Evolutionary conservation across 1,284 basidiomycete species (phyloP).

Genomic region (Trichosporon sp.): DNA sequence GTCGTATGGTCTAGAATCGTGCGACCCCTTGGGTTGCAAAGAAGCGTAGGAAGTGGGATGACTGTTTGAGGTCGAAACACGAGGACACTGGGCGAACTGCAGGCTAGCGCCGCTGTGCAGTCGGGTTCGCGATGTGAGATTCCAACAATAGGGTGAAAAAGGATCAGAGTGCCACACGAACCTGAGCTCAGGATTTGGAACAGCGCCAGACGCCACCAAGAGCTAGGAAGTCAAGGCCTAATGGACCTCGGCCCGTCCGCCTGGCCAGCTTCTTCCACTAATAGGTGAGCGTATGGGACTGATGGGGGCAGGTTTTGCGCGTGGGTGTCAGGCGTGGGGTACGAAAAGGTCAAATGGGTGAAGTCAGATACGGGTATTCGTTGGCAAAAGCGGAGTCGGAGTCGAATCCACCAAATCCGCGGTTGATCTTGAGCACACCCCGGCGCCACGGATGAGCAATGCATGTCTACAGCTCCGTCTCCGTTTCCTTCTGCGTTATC

Average conservation of each 20-base stretch:
- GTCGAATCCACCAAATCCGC: background rate
- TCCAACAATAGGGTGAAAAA: background rate
- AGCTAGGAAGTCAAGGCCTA: background rate
- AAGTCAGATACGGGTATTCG: background rate
- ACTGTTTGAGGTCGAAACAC: background rate
- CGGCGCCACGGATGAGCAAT: background rate
- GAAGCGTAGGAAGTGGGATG: background rate
- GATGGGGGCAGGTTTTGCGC: background rate
- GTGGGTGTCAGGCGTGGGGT: background rate
- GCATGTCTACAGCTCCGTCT: background rate
- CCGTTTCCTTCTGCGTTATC: background rate
- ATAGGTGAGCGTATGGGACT: background rate
- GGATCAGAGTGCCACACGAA: background rate
- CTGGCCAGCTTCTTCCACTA: background rate
- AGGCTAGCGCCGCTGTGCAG: background rate
- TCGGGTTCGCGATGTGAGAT: background rate
- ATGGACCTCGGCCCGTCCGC: background rate
- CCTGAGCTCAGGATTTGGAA: background rate
- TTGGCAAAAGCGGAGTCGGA: background rate
- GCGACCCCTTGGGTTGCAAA: background rate
- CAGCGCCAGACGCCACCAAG: background rate
- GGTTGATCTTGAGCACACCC: background rate
- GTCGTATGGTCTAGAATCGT: background rate
- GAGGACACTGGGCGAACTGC: background rate
- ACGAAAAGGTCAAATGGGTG: background rate